These are phyloP conservation scores for Blastobotrys buckinghamii DNA, from an alignment of 1,139 yeast species.

Conservation along the genomic window DNA sequence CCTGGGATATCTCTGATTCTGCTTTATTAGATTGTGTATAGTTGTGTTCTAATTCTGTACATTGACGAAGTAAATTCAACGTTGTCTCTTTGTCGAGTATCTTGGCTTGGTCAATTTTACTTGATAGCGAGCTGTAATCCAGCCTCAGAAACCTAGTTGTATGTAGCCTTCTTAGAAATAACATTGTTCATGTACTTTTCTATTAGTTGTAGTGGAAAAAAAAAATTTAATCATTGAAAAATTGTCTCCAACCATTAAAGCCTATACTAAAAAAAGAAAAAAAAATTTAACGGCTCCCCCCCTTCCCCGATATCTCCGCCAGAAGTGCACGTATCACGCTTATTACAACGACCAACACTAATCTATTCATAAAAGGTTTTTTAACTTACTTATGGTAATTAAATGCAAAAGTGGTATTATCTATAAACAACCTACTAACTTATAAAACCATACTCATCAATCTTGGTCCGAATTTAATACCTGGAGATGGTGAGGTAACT, in stretches of 20 bases:
- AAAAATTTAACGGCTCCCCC: not conserved
- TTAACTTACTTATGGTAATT: no score
- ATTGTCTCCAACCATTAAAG: no score
- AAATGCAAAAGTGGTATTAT: no score
- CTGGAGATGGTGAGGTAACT: conserved; percentile 24
- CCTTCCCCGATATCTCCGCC: no score
- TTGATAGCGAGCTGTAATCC: not conserved
- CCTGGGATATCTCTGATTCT: conserved; percentile 19
- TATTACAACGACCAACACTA: no score
- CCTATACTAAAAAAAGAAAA: not conserved
- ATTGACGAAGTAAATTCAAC: conserved; percentile 18
- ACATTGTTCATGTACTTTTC: not conserved
- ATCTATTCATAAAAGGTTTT: no score
- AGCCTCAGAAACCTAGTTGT: conserved; percentile 6
- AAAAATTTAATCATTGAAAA: not conserved
- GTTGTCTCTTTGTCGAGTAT: conserved; percentile 3
- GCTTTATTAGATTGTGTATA: conserved; percentile 17
- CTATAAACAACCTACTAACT: no score
- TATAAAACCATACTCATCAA: conserved; percentile 3
- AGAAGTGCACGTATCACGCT: no score
- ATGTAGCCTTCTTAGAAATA: conserved; percentile 4
- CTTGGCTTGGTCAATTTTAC: not conserved
- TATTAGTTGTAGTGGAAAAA: not conserved
- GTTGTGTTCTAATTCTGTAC: conserved; percentile 18
- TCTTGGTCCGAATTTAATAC: conserved; percentile 17